phyloP scores from a whole-genome alignment of 148 eudicot species.

The Fagopyrum esculentum region DNA sequence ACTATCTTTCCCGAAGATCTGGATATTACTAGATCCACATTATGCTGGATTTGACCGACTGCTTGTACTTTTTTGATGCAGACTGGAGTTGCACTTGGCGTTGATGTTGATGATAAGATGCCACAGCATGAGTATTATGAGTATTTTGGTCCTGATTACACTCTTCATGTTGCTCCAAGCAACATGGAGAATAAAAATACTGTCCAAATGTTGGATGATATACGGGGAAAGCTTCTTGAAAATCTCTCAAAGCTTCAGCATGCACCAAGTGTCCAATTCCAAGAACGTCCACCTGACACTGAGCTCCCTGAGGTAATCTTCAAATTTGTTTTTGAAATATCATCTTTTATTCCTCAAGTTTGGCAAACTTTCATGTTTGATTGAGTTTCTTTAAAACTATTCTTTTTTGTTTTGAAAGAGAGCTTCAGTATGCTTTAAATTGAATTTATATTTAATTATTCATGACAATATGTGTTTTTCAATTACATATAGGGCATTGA shows the following conservation, averaged over 20 bases:
- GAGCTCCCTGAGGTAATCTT: slow-evolving; percentile 62
- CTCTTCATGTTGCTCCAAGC: slow-evolving; percentile 88
- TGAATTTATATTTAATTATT: neutral
- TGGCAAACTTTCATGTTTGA: too few species aligned
- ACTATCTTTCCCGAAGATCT: neutral
- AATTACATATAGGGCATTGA: neutral
- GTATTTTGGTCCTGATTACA: slow-evolving; percentile 87
- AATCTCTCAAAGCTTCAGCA: slow-evolving; percentile 72
- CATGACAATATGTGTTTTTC: neutral
- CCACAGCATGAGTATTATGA: slow-evolving; percentile 83
- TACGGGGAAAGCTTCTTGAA: slow-evolving; percentile 68
- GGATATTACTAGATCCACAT: neutral
- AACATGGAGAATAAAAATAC: slow-evolving; percentile 90
- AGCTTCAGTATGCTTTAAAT: neutral
- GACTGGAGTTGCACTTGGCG: slow-evolving; percentile 88
- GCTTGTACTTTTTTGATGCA: slow-evolving; percentile 26
- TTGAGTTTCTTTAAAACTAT: too few species aligned
- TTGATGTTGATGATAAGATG: slow-evolving; percentile 76
- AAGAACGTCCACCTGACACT: slow-evolving; percentile 77
- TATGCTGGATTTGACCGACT: slow-evolving; percentile 14
- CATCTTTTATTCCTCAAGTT: neutral
- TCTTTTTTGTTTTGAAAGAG: neutral
- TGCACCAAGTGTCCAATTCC: slow-evolving; percentile 91
- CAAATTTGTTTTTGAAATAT: slow-evolving; percentile 5
- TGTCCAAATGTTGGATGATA: slow-evolving; percentile 59